Conservation (phyloP, 371 early-diverging fungal species). For the Fennellomyces sp. region DNA sequence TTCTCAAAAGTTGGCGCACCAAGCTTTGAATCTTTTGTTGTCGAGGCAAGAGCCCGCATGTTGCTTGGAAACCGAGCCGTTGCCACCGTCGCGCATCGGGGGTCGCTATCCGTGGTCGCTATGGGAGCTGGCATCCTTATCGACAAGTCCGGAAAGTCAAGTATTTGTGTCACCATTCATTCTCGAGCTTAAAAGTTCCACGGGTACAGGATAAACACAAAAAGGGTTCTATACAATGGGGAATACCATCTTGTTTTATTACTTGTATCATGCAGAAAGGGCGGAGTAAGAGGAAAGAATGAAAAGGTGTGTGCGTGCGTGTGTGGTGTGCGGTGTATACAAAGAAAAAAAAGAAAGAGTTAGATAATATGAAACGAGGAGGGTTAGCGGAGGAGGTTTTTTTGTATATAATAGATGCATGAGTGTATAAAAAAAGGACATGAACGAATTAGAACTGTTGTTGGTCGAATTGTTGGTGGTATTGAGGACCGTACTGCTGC, state of each 20-base stretch:
- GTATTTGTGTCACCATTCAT: too few species aligned
- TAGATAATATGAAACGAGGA: not conserved
- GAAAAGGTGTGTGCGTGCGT: too few species aligned
- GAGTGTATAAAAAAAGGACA: not conserved
- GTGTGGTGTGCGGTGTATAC: not conserved
- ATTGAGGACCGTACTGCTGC: conserved; percentile 31
- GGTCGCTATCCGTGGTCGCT: not conserved
- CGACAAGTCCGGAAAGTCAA: too few species aligned
- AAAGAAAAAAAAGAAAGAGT: not conserved
- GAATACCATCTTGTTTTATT: too few species aligned
- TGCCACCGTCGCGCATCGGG: not conserved
- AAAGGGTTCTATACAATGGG: too few species aligned
- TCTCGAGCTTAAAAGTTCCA: too few species aligned
- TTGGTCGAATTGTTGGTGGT: conserved; percentile 21
- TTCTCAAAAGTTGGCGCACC: not conserved
- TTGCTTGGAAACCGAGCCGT: not conserved
- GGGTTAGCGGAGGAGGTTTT: not conserved
- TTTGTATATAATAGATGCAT: not conserved
- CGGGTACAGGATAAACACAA: too few species aligned
- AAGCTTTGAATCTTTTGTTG: not conserved
- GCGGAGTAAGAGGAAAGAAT: too few species aligned
- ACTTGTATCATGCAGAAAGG: too few species aligned
- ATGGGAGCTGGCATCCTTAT: conserved; percentile 1
- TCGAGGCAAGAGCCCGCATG: not conserved
- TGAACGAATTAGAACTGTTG: not conserved